These are phyloP conservation scores for Pseudogymnoascus sp. DNA, from an alignment of 2,329 filamentous ascomycete species.

Conservation along the genomic window DNA sequence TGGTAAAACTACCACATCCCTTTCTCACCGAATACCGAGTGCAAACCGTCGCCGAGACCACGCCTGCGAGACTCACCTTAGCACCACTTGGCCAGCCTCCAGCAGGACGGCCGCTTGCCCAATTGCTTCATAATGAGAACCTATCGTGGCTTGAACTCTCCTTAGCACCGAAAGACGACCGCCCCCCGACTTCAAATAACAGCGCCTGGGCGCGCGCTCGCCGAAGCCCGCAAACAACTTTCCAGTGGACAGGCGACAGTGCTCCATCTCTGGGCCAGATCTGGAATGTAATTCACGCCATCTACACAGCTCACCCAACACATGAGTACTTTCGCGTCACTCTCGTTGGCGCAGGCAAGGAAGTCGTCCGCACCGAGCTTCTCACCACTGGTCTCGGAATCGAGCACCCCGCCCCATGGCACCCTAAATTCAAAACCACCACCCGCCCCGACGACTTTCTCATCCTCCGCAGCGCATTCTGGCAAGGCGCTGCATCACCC, in stretches of 20 bases:
- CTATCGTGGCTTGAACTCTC: conserved; percentile 25
- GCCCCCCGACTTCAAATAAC: conserved; percentile 28
- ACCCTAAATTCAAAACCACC: conserved; percentile 8
- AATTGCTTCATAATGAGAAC: conserved; percentile 25
- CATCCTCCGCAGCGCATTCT: conserved; percentile 50
- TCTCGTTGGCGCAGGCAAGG: conserved; percentile 25
- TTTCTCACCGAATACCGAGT: conserved; percentile 19
- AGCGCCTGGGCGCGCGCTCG: conserved; percentile 29
- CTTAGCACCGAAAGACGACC: conserved; percentile 17
- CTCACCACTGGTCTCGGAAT: conserved; percentile 23
- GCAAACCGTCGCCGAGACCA: conserved; percentile 11
- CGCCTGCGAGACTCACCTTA: conserved; percentile 14
- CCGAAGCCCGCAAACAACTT: conserved; percentile 26
- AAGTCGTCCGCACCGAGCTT: conserved; percentile 25
- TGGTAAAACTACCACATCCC: conserved; percentile 18
- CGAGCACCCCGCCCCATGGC: conserved; percentile 16
- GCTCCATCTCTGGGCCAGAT: conserved; percentile 30
- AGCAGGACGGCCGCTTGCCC: conserved; percentile 12
- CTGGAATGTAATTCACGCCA: conserved; percentile 33
- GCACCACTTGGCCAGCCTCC: conserved; percentile 13
- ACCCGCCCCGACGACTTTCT: conserved; percentile 33
- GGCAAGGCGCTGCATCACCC: conserved; percentile 62
- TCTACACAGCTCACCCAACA: conserved; percentile 26
- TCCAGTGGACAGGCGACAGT: conserved; percentile 27
- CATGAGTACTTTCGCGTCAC: conserved; percentile 30